These are phyloP conservation scores for Sophora flavescens DNA, from an alignment of 306 rosid species.

Conservation along the genomic window DNA sequence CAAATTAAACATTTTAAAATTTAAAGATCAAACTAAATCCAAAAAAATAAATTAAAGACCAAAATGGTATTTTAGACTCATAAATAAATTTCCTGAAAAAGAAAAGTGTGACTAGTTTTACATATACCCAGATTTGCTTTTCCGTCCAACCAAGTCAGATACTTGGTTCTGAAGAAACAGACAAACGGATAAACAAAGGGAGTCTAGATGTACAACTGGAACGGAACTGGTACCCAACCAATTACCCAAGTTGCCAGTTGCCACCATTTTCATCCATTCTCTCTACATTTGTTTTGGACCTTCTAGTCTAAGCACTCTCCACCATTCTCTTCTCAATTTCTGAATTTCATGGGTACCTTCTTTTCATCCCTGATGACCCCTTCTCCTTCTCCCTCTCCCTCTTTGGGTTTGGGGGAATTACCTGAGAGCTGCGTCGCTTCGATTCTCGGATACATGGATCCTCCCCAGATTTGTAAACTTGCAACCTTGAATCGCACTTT, in stretches of 20 bases:
- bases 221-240: neutral
- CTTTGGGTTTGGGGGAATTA: slow-evolving; percentile 71
- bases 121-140: neutral
- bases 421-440: slow-evolving; percentile 80
- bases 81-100: no score
- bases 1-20: no score
- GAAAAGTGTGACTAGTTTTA: no score
- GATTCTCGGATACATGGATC: slow-evolving; percentile 61
- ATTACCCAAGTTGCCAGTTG: neutral
- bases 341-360: slow-evolving; percentile 52
- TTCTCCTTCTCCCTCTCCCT: slow-evolving; percentile 9
- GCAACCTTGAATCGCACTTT: slow-evolving; percentile 69
- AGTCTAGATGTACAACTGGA: no score
- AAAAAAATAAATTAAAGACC: no score
- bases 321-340: neutral
- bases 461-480: slow-evolving; percentile 66
- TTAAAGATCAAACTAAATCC: no score
- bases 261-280: slow-evolving; percentile 18
- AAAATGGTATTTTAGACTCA: no score
- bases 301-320: neutral
- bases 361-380: slow-evolving; percentile 37
- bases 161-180: slow-evolving; percentile 49
- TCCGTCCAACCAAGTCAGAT: slow-evolving; percentile 48
- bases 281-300: neutral
- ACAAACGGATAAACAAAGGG: slow-evolving; percentile 24